Conservation (phyloP, 78 protist species). For the Pelomyxa schiedti region DNA sequence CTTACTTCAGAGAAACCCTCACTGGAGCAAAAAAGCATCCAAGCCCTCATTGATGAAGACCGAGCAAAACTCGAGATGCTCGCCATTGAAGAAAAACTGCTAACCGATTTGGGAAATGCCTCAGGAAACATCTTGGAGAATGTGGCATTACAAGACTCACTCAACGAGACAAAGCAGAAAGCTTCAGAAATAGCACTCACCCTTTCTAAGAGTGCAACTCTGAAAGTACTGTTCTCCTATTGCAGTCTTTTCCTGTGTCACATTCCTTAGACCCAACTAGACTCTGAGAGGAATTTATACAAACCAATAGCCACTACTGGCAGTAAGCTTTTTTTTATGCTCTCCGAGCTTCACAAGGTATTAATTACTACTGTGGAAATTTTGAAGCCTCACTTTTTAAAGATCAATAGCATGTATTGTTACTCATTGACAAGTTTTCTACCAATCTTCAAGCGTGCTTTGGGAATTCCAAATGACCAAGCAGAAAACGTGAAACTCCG, state of each 20-base stretch:
- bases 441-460: conserved; percentile 3
- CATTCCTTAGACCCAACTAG: conserved; percentile 28
- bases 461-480: not conserved
- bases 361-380: too few species aligned
- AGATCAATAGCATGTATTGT: conserved; percentile 70
- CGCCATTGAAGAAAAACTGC: conserved; percentile 52
- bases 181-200: conserved; percentile 17
- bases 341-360: conserved; percentile 20
- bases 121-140: conserved; percentile 69
- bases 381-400: too few species aligned
- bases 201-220: too few species aligned
- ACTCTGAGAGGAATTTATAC: conserved; percentile 64
- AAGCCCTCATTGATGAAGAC: conserved; percentile 65
- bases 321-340: conserved; percentile 43
- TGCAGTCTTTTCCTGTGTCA: too few species aligned
- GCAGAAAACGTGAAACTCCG: not conserved
- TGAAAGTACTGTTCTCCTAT: too few species aligned
- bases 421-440: conserved; percentile 46
- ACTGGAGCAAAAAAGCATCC: conserved; percentile 34
- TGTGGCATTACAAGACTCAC: conserved; percentile 45
- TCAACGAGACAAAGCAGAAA: conserved; percentile 55
- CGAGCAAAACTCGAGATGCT: conserved; percentile 39
- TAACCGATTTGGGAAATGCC: conserved; percentile 43
- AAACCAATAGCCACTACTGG: conserved; percentile 44
- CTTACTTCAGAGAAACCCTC: conserved; percentile 67